Conservation (phyloP, 2,329 filamentous ascomycete genomes). For the Rachicladosporium sp. region DNA sequence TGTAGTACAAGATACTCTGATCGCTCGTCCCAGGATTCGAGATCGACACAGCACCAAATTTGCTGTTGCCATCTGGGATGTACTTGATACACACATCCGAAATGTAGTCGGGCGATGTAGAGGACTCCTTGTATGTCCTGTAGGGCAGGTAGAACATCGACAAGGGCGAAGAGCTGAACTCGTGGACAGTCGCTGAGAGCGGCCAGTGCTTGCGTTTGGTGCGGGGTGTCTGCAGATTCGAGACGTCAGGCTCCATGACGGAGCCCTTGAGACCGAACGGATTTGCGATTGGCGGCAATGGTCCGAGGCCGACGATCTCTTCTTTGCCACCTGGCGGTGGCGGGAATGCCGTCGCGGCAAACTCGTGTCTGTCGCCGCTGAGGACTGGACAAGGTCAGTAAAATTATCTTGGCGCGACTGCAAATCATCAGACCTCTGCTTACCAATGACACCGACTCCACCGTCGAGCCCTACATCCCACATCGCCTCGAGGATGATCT, state of each 20-base stretch:
- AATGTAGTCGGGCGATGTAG: constrained; percentile 44
- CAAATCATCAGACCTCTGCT: too few species aligned
- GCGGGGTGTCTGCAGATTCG: constrained; percentile 5
- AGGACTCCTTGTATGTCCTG: constrained; percentile 61
- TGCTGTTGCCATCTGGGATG: constrained; percentile 72
- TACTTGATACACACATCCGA: constrained; percentile 78
- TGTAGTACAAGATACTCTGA: constrained; percentile 66
- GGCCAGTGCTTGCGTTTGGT: constrained; percentile 38
- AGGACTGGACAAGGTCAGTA: constrained; percentile 38
- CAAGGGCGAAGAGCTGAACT: constrained; percentile 83
- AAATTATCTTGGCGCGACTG: too few species aligned
- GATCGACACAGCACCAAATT: constrained; percentile 77
- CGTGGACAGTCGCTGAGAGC: constrained; percentile 57
- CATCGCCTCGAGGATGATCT: constrained; percentile 72
- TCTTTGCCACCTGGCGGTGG: constrained; percentile 41
- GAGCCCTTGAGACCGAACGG: constrained; percentile 3
- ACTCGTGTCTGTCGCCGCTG: constrained; percentile 92
- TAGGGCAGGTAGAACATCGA: constrained; percentile 90
- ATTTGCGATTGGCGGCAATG: constrained; percentile 3
- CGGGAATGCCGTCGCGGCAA: constrained; percentile 71
- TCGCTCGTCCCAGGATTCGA: constrained; percentile 50
- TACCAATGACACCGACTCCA: constrained; percentile 65
- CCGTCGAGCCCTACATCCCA: constrained; percentile 65
- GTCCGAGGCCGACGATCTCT: constrained; percentile 18
- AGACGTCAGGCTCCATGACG: neutral